Evolutionary conservation across 1,284 basidiomycete species (phyloP).

Genomic region (Thelephora terrestris): DNA sequence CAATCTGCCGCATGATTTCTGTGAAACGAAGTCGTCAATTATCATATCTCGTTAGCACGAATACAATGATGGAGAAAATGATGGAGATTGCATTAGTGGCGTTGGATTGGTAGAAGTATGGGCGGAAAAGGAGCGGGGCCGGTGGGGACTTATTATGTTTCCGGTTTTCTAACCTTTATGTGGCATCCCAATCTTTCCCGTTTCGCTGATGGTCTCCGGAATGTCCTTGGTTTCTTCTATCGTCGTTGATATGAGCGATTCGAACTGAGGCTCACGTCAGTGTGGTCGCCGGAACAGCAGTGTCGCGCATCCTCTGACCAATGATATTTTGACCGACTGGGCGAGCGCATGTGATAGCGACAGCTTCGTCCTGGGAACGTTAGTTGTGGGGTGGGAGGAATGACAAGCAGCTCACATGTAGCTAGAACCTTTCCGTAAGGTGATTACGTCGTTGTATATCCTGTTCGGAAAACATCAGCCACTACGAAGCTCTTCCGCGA

Average conservation of each 20-base stretch:
- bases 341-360: constrained; percentile 91
- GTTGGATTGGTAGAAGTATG: background rate
- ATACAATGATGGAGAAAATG: constrained; percentile 11
- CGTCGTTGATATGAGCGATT: constrained; percentile 86
- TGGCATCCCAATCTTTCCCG: constrained; percentile 88
- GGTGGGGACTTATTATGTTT: constrained; percentile 5
- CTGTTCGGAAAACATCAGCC: constrained; percentile 28
- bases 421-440: constrained; percentile 85
- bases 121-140: background rate
- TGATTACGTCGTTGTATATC: constrained; percentile 98
- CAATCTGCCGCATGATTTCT: constrained; percentile 98
- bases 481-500: constrained; percentile 2
- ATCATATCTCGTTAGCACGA: constrained; percentile 13
- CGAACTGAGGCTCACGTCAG: constrained; percentile 44
- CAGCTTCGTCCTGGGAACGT: constrained; percentile 74
- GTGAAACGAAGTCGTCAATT: constrained; percentile 12
- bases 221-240: constrained; percentile 98
- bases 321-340: constrained; percentile 94
- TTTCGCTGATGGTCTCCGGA: constrained; percentile 87
- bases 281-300: constrained; percentile 1
- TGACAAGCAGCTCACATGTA: constrained; percentile 66
- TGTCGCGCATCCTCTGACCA: constrained; percentile 35
- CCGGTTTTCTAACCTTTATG: constrained; percentile 44
- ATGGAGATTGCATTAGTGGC: constrained; percentile 3
- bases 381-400: constrained; percentile 10